A percentile compares a stretch with the other conserved stretches of the same genome.
phyloP scores from a whole-genome alignment of 2,329 filamentous ascomycete species.

The Fusarium xylarioides region DNA sequence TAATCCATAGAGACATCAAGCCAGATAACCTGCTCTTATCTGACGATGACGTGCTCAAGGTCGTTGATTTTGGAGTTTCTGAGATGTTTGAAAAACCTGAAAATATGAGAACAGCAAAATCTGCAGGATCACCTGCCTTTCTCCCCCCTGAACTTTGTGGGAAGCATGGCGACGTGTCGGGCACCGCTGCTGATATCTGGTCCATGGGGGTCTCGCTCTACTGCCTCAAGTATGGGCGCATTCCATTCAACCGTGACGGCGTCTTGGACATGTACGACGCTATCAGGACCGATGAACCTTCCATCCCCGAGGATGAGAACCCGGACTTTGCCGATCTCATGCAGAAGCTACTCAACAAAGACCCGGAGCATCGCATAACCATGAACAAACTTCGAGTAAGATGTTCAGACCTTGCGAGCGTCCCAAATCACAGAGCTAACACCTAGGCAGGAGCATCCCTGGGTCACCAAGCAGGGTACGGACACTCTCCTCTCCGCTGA shows the following conservation, averaged over 20 bases:
- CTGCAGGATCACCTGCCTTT: constrained; percentile 93
- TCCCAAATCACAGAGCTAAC: background rate
- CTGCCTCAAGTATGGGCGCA: constrained; percentile 86
- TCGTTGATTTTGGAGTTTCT: constrained; percentile 98
- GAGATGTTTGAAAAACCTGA: constrained; percentile 93
- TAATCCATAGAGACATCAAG: constrained; percentile 97
- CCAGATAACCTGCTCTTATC: constrained; percentile 95
- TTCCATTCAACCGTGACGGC: constrained; percentile 83
- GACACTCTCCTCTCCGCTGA: constrained; percentile 82
- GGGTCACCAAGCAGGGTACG: constrained; percentile 84
- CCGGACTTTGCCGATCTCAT: constrained; percentile 80
- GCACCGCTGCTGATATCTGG: constrained; percentile 94
- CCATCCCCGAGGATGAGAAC: constrained; percentile 71
- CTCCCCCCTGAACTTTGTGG: constrained; percentile 91
- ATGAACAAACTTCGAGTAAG: constrained; percentile 85
- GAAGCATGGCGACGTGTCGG: constrained; percentile 87
- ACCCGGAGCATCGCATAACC: constrained; percentile 81
- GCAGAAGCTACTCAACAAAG: constrained; percentile 78
- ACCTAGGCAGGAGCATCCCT: constrained; percentile 78
- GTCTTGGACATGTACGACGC: constrained; percentile 90
- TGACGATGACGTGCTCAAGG: constrained; percentile 90
- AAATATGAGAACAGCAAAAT: constrained; percentile 91
- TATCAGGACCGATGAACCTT: constrained; percentile 76
- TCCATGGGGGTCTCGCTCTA: constrained; percentile 97
- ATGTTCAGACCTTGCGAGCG: constrained; percentile 4